These are phyloP conservation scores for Dactylellina leptospora DNA, from an alignment of 2,329 filamentous ascomycete species.

Conservation along the genomic window DNA sequence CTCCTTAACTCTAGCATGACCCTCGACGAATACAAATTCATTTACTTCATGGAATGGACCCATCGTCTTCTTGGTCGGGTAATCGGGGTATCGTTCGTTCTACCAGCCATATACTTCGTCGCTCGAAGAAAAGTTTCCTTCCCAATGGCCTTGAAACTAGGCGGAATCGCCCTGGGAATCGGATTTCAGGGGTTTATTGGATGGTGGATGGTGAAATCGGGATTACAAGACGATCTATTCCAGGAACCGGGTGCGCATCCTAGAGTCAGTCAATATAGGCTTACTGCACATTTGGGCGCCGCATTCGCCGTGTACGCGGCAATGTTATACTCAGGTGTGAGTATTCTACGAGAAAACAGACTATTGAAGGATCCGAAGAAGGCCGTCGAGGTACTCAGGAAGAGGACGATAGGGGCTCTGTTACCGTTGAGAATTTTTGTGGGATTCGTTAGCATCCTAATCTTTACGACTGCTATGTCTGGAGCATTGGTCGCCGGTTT, in stretches of 20 bases:
- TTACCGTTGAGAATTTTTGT: conserved; percentile 44
- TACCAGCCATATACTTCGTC: conserved; percentile 89
- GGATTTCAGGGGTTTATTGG: conserved; percentile 94
- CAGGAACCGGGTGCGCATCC: conserved; percentile 83
- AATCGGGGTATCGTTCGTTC: conserved; percentile 86
- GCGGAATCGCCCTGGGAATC: conserved; percentile 86
- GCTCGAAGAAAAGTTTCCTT: conserved; percentile 78
- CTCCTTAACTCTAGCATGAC: conserved; percentile 93
- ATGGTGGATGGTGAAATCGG: conserved; percentile 99
- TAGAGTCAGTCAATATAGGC: conserved; percentile 90
- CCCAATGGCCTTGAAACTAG: conserved; percentile 78
- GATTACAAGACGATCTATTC: conserved; percentile 94
- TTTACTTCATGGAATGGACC: conserved; percentile 99
- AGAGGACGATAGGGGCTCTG: conserved; percentile 26
- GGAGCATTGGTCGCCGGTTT: conserved; percentile 84
- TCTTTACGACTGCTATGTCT: conserved; percentile 88
- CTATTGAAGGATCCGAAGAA: conserved; percentile 74
- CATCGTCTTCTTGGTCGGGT: conserved; percentile 94
- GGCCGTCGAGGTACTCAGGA: conserved; percentile 69
- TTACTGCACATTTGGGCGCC: conserved; percentile 86
- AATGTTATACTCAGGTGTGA: conserved; percentile 90
- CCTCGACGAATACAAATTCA: conserved; percentile 93
- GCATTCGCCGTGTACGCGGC: conserved; percentile 93
- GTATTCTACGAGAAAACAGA: conserved; percentile 79
- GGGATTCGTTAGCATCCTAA: conserved; percentile 67